These are phyloP conservation scores for Collybiopsis luxurians DNA, from an alignment of 768 basidiomycete species.

Conservation along the genomic window DNA sequence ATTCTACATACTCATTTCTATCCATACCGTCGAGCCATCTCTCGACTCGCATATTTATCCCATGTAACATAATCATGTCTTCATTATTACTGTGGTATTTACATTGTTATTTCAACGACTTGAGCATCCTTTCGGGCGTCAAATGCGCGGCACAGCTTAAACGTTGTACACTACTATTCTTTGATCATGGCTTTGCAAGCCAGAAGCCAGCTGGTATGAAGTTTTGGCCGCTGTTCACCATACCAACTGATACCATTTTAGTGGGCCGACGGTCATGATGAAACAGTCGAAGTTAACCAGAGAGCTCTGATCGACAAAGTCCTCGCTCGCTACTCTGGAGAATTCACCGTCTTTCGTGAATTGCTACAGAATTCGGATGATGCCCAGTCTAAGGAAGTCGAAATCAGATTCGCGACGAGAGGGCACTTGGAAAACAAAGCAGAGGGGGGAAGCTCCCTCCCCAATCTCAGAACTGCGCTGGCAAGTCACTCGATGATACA, in stretches of 20 bases:
- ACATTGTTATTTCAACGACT: background rate
- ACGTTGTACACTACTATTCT: background rate
- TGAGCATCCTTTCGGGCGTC: background rate
- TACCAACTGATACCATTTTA: background rate
- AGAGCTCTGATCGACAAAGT: slow-evolving; percentile 97
- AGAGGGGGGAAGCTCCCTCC: slow-evolving; percentile 27
- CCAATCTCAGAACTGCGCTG: slow-evolving; percentile 62
- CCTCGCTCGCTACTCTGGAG: slow-evolving; percentile 91
- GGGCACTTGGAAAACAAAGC: slow-evolving; percentile 33
- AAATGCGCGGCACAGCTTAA: too few species aligned
- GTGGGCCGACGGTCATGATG: slow-evolving; percentile 10
- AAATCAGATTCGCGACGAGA: slow-evolving; percentile 79
- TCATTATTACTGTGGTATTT: background rate
- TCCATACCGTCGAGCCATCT: background rate
- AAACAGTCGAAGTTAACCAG: slow-evolving; percentile 52
- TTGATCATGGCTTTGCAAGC: background rate
- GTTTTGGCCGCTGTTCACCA: background rate
- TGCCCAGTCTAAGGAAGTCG: slow-evolving; percentile 70
- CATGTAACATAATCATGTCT: background rate
- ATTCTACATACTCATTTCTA: background rate
- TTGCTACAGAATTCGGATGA: slow-evolving; percentile 96
- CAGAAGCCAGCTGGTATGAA: background rate
- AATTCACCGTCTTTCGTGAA: slow-evolving; percentile 77
- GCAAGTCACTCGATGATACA: slow-evolving; percentile 31
- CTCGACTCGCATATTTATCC: background rate